Conservation (phyloP, 164 flowering plant genomes). For the Annona cherimola region DNA sequence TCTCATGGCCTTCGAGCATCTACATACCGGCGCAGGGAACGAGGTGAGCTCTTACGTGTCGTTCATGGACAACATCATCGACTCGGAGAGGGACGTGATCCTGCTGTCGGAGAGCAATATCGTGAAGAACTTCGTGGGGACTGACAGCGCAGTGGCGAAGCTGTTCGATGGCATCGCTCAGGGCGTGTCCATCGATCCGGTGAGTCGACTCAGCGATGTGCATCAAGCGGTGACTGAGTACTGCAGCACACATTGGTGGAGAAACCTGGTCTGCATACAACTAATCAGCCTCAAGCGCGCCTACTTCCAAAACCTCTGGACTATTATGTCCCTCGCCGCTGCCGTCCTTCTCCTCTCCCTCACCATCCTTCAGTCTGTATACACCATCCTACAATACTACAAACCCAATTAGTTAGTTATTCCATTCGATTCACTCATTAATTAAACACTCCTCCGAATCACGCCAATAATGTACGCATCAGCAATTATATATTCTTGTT, state of each 20-base stretch:
- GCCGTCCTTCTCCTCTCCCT: slow-evolving; percentile 41
- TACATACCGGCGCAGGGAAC: slow-evolving; percentile 48
- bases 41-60: slow-evolving; percentile 45
- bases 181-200: slow-evolving; percentile 41
- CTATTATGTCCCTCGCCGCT: slow-evolving; percentile 38
- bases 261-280: slow-evolving; percentile 25
- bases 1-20: slow-evolving; percentile 50
- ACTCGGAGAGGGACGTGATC: slow-evolving; percentile 37
- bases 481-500: too few species aligned
- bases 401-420: too few species aligned
- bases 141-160: slow-evolving; percentile 50
- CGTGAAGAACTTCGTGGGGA: slow-evolving; percentile 43
- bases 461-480: too few species aligned
- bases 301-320: slow-evolving; percentile 59
- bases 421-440: too few species aligned
- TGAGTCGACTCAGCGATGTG: slow-evolving; percentile 26
- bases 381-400: slow-evolving; percentile 29
- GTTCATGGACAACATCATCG: slow-evolving; percentile 60
- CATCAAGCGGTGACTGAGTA: slow-evolving; percentile 29
- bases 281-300: slow-evolving; percentile 20
- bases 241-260: slow-evolving; percentile 50
- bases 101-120: slow-evolving; percentile 33
- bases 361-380: too few species aligned
- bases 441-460: too few species aligned
- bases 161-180: slow-evolving; percentile 45